These are phyloP conservation scores for Cordia subcordata DNA, from an alignment of 257 asterid species.

Conservation along the genomic window DNA sequence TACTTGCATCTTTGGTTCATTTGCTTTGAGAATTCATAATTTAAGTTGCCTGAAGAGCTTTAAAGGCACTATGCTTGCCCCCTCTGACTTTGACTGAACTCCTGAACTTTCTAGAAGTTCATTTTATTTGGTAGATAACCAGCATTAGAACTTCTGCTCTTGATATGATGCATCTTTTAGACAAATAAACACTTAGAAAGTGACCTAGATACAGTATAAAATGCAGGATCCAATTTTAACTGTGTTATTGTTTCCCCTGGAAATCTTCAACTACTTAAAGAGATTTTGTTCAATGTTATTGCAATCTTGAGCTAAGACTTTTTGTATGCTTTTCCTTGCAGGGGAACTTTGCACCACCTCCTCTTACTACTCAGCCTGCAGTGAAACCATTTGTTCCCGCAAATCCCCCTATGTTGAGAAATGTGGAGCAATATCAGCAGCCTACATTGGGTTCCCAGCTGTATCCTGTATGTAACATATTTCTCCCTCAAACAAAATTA, in stretches of 20 bases:
- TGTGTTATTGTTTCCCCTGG: neutral
- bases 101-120: neutral
- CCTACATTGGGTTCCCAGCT: slow-evolving; percentile 83
- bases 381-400: slow-evolving; percentile 66
- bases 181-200: too few species aligned
- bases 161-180: too few species aligned
- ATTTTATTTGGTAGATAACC: neutral
- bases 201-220: too few species aligned
- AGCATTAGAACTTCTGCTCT: too few species aligned
- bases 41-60: neutral
- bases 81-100: neutral
- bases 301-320: neutral
- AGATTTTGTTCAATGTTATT: neutral
- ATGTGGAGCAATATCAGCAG: slow-evolving; percentile 84
- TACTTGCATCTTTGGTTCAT: slow-evolving; percentile 20
- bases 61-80: neutral
- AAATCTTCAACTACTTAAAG: neutral
- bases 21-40: slow-evolving; percentile 1
- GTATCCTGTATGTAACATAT: slow-evolving; percentile 61
- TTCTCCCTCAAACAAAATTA: neutral
- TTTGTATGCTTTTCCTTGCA: slow-evolving; percentile 23
- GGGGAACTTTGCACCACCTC: slow-evolving; percentile 68
- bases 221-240: neutral
- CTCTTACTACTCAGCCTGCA: slow-evolving; percentile 52
- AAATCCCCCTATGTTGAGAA: slow-evolving; percentile 60